A percentile compares a stretch with the other conserved stretches of the same genome.
Evolutionary conservation across 2,329 filamentous ascomycete genomes (phyloP).

Genomic region (Parascedosporium putredinis): DNA sequence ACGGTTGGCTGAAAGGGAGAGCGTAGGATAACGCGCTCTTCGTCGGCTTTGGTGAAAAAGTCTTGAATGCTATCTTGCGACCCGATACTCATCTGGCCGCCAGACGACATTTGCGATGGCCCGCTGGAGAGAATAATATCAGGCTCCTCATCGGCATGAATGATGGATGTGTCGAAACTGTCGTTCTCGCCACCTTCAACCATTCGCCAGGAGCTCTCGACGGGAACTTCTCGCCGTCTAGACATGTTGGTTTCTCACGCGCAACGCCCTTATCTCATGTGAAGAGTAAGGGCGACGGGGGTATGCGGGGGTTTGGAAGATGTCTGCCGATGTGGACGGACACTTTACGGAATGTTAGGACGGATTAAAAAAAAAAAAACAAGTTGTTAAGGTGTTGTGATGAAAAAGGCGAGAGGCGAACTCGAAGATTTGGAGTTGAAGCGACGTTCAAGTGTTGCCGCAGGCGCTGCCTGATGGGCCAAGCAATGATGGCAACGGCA

Average conservation of each 20-base stretch:
- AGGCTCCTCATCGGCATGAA: conserved; percentile 28
- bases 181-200: conserved; percentile 49
- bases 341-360: no score
- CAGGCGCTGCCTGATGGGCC: neutral
- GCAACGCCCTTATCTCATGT: neutral
- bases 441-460: no score
- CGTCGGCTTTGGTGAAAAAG: conserved; percentile 41
- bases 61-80: conserved; percentile 48
- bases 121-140: conserved; percentile 28
- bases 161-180: conserved; percentile 46
- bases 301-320: neutral
- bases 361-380: no score
- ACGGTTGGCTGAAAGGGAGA: conserved; percentile 46
- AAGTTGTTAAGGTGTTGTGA: no score
- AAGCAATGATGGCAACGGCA: neutral
- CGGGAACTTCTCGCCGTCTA: conserved; percentile 12
- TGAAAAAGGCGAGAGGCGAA: no score
- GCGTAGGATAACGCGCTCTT: conserved; percentile 43
- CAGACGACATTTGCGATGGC: conserved; percentile 37
- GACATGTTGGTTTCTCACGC: neutral
- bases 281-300: neutral
- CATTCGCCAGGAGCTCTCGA: conserved; percentile 50
- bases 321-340: no score
- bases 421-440: no score
- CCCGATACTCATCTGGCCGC: conserved; percentile 27